phyloP scores from a whole-genome alignment of 192 early-diverging fungal genomes.

The Coemansia sp. region DNA sequence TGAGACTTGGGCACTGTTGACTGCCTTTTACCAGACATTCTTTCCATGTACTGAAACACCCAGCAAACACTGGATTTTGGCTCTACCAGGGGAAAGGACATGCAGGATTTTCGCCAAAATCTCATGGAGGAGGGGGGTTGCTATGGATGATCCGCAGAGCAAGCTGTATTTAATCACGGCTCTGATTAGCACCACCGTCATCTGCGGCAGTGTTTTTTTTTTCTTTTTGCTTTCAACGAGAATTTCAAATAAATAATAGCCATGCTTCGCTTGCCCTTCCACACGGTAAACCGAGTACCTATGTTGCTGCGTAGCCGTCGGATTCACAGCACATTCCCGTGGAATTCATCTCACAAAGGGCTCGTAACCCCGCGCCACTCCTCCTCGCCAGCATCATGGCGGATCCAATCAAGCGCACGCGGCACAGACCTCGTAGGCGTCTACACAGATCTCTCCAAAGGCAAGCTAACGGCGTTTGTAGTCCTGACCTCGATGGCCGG shows the following conservation, averaged over 20 bases:
- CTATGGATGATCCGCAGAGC: no score
- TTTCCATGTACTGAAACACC: no score
- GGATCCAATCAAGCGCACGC: constrained; percentile 22
- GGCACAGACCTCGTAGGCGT: constrained; percentile 17
- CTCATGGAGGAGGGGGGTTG: no score
- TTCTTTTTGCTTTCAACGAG: background rate
- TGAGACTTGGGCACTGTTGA: no score
- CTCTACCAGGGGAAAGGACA: no score
- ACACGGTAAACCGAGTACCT: background rate
- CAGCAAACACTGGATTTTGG: no score
- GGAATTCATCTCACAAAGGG: background rate
- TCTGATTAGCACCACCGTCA: no score
- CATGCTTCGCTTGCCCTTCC: background rate
- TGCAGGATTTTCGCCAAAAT: no score
- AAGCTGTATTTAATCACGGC: no score
- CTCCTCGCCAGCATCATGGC: constrained; percentile 5
- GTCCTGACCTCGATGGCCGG: constrained; percentile 93
- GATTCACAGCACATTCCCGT: background rate
- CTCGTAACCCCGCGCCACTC: background rate
- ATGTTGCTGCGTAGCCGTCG: background rate
- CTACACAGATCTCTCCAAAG: constrained; percentile 82
- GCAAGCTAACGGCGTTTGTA: constrained; percentile 83
- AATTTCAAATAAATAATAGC: background rate
- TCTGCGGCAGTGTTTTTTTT: background rate
- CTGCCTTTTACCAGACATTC: no score